Base-by-base conservation (phyloP, 352 stramenopile species). In the Phytophthora sojae region DNA sequence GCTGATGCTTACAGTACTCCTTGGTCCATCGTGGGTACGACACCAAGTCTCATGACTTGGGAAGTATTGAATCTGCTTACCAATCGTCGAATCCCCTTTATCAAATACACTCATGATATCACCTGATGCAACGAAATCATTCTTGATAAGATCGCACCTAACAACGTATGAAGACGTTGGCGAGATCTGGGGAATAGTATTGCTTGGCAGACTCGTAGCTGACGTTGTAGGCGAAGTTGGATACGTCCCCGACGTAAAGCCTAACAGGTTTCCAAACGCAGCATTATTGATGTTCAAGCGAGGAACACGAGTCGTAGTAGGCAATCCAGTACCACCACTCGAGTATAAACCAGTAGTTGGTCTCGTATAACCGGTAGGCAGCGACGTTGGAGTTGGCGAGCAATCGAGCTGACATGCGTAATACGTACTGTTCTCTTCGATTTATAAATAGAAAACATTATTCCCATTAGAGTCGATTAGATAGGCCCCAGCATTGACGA, bases 391-490 rank as follows among this genome's bases (percentile, higher is more conserved):
- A 45, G 37, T 45, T 19, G 37, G 37, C 0, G 37, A 45, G 37
- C 37, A 45, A 19, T 45, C 37, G 11, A 45, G 12, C 37, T 45
- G 37, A 21, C 54, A 58, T 0, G 53, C 30, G 12, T 69, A 69
- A 64, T 69, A 69, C 0, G 52, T 49, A 12, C 21, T 57, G 21
- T 74, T 74, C 9, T 73, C 67, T 0, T 8, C n/a, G 0, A 68
- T 2, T 39, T 73, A 32, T 2, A 69, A 21, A 19, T 65, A 73
- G 4, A 64, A 69, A 0, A 69, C 62, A 15, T 69, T 69, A 1
- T 69, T 21, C 4, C 54, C 54, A 45, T 45, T 32, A 37, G 62
- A 6, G 42, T 69, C 17, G 6, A 42, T 42, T 17, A 42, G 35
- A 42, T 42, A 42, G 35, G 35, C 35, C 15, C 35, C 35, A 42